Percentiles rank a stretch among this genome's conserved stretches.
These are phyloP conservation scores for Globisporangium megalacanthum DNA, from an alignment of 352 stramenopile species.

Conservation along the genomic window DNA sequence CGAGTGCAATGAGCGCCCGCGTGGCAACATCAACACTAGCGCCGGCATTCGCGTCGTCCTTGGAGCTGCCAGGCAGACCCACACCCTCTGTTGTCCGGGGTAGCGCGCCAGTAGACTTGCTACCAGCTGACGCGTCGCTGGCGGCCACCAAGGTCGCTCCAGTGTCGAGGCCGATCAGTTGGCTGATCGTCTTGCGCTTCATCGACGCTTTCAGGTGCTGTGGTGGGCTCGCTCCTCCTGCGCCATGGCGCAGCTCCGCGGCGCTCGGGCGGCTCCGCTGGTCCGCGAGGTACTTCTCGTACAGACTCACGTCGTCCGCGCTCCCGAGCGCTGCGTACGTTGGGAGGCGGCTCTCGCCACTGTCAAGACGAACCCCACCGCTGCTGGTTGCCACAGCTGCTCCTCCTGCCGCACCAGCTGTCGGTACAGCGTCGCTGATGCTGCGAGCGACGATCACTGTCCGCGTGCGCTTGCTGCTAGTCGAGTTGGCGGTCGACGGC, in stretches of 20 bases:
- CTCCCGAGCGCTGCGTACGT: constrained; percentile 61
- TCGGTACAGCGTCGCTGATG: constrained; percentile 18
- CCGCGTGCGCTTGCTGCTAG: constrained; percentile 28
- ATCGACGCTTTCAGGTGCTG: constrained; percentile 29
- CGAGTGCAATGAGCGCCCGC: constrained; percentile 13
- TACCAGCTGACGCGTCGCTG: neutral
- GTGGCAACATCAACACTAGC: neutral
- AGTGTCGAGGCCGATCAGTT: neutral
- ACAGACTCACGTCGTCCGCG: constrained; percentile 48
- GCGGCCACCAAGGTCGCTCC: neutral
- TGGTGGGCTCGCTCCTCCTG: constrained; percentile 1
- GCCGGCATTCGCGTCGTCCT: neutral
- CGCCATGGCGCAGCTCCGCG: constrained; percentile 20
- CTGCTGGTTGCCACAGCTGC: neutral
- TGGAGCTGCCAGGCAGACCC: neutral
- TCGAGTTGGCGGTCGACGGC: constrained; percentile 32
- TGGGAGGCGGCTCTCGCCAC: constrained; percentile 33
- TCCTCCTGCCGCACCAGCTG: constrained; percentile 4
- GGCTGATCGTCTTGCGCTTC: constrained; percentile 33
- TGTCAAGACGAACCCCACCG: neutral
- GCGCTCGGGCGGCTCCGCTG: constrained; percentile 24
- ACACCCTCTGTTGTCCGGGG: neutral
- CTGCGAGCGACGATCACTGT: constrained; percentile 53
- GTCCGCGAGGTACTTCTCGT: constrained; percentile 50
- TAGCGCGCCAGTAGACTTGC: constrained; percentile 7